Evolutionary conservation across 2,329 filamentous ascomycete species (phyloP), one percentile per base, ranked within the genome.

Genomic region (Lachnellula arida): DNA sequence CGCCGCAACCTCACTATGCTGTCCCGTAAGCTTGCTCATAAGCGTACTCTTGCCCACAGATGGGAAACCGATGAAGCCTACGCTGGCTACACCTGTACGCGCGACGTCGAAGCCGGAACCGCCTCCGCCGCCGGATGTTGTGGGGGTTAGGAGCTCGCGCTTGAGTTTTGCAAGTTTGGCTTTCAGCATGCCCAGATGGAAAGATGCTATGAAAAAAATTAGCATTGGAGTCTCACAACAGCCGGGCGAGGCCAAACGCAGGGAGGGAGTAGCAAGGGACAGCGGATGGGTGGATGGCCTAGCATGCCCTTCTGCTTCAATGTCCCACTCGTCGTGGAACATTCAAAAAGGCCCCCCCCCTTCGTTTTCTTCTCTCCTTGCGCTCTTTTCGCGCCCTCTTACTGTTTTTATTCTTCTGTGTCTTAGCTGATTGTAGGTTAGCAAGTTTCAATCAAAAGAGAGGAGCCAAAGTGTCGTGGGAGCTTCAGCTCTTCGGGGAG

Each of bases 41-140:
- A 99, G 80, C 50, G 94, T 99, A 81, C 91, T 96, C 78, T 99
- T 99, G 60, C 94, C 94, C 60, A 99, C 94, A 1, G 94, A 99
- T 1, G 94, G 94, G 70, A 99, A 99, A 34, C 94, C 94, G 70
- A 97, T 97, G 76, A 97, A 97, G 44, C 93, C 93, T 68, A 99
- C 86, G 79, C 90, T 96, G 63, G 94, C 94, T 62, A 97, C 94
- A 79, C 94, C 94, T 51, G 94, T 99, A 73, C 94, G 87, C 60
- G 94, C 94, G 63, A 99, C 94, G 78, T 99, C 94, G 79, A 99
- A 99, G 56, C 94, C 94, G 59, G 88, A 78, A 71, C 89, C 90
- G 61, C 85, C 91, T 55, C 89, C 92, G 54, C 93, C 92, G 55
- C 92, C 91, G 49, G 92, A 89, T 49, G 89, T 81, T 42, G 85